phyloP scores from a whole-genome alignment of 306 rosid genomes.

The Comarum palustre region DNA sequence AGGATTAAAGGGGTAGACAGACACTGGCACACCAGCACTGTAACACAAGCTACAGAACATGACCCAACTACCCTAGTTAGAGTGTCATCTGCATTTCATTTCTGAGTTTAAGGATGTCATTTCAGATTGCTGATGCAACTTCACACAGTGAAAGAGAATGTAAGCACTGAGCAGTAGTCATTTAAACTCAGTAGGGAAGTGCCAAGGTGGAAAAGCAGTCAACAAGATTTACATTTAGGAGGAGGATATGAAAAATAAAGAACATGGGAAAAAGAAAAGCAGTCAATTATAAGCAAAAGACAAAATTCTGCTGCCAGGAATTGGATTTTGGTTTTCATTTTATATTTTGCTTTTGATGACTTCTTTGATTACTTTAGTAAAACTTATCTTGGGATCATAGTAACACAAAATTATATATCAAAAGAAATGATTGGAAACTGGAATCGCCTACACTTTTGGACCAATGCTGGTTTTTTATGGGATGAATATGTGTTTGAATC shows the following conservation, averaged over 20 bases:
- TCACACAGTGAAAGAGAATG: slow-evolving; percentile 27
- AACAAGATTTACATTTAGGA: slow-evolving; percentile 4
- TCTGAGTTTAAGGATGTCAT: slow-evolving; percentile 18
- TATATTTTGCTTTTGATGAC: slow-evolving; percentile 70
- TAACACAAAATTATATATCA: slow-evolving; percentile 55
- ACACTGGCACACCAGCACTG: slow-evolving; percentile 11
- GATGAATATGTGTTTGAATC: slow-evolving; percentile 28
- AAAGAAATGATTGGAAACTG: slow-evolving; percentile 74
- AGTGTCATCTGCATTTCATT: slow-evolving; percentile 12
- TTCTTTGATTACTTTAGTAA: slow-evolving; percentile 65
- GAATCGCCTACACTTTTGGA: slow-evolving; percentile 51
- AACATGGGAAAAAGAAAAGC: slow-evolving; percentile 37
- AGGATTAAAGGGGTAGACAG: slow-evolving; percentile 31
- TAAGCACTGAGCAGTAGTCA: slow-evolving; percentile 12
- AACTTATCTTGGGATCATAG: slow-evolving; percentile 69
- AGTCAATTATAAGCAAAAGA: slow-evolving; percentile 69
- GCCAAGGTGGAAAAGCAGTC: slow-evolving; percentile 21
- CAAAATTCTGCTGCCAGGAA: slow-evolving; percentile 52
- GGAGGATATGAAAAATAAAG: slow-evolving; percentile 11
- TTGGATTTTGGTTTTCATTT: slow-evolving; percentile 43
- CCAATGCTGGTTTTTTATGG: slow-evolving; percentile 43
- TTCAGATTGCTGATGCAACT: slow-evolving; percentile 16
- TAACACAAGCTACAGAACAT: slow-evolving; percentile 14
- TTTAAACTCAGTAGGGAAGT: slow-evolving; percentile 31
- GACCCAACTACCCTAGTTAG: slow-evolving; percentile 30